A percentile compares a stretch with the other conserved stretches of the same genome.
phyloP scores from a whole-genome alignment of 179 eudicot species.

The Silene noctiflora region DNA sequence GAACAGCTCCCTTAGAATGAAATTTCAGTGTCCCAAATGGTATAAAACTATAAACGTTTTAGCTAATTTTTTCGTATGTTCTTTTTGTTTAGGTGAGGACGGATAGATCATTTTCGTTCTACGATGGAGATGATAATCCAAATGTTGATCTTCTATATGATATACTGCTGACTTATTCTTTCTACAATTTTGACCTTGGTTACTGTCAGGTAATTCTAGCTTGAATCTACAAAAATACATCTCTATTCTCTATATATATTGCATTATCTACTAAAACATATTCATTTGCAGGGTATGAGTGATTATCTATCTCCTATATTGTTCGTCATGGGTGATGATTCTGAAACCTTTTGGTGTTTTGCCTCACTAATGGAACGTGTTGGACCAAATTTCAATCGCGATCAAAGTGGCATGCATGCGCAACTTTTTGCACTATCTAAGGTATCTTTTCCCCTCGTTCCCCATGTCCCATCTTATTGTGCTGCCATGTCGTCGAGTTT shows the following conservation, averaged over 20 bases:
- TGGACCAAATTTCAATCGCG: slow-evolving; percentile 98
- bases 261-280: slow-evolving; percentile 12
- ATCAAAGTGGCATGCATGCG: slow-evolving; percentile 97
- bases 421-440: slow-evolving; percentile 93
- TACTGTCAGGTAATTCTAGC: slow-evolving; percentile 82
- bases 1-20: neutral
- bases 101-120: slow-evolving; percentile 81
- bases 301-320: slow-evolving; percentile 86
- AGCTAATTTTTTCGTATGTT: neutral
- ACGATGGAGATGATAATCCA: slow-evolving; percentile 93
- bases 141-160: slow-evolving; percentile 70
- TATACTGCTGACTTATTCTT: slow-evolving; percentile 88
- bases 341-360: slow-evolving; percentile 96
- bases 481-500: neutral
- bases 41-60: neutral
- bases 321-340: slow-evolving; percentile 82
- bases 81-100: slow-evolving; percentile 69
- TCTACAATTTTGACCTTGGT: slow-evolving; percentile 98
- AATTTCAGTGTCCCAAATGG: neutral
- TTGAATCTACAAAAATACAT: neutral
- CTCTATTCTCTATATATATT: neutral
- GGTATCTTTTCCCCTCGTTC: slow-evolving; percentile 43
- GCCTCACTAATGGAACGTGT: slow-evolving; percentile 89
- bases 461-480: neutral
- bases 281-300: slow-evolving; percentile 74